Evolutionary conservation across 768 basidiomycete species (phyloP), one percentile per base, ranked within the genome.

Genomic region (Lactarius indigo): DNA sequence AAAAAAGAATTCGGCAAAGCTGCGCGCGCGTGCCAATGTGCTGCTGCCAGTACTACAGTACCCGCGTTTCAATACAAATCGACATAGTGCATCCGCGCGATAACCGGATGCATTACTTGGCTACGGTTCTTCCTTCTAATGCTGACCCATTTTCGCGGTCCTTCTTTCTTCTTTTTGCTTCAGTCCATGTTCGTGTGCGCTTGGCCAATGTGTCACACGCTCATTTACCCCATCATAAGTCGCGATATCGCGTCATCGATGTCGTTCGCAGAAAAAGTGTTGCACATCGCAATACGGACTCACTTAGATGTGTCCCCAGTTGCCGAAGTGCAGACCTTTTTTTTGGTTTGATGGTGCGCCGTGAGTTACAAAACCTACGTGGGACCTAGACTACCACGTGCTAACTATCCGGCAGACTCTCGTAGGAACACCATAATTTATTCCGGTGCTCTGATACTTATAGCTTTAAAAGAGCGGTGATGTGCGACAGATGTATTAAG

Each of bases 401-500:
- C 33, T 33, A 9, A 35, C 33, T 35, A 10, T 35, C 33, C 33
- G 23, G 4, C 10, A n/a, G 44, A 23, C 44, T 47, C 44, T 47
- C 3, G 47, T 50, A 50, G 23, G 23, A 26, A 23, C 50, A 26
- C 47, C 47, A 12, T 26, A 13, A 50, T 26, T 50, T 26, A 50
- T 26, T 28, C 26, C 12, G 50, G 23, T 52, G 50, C 15, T 5
- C 10, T 20, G 10, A 12, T 50, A 5, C 23, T 5, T 26, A 50
- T 50, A 26, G 7, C 50, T 15, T 26, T 52, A 2, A 26, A 50
- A 52, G 50, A 52, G 50, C 13, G 50, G 50, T 52, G 50, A 6
- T 41, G 17, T 52, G 23, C 23, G 26, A n/a, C 50, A 15, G 26
- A 52, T 66, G 42, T 58, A 63, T 63, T 66, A 61, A 57, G 31